Base-by-base conservation (phyloP, 192 early-diverging fungal species). In the Spinellus fusiger region DNA sequence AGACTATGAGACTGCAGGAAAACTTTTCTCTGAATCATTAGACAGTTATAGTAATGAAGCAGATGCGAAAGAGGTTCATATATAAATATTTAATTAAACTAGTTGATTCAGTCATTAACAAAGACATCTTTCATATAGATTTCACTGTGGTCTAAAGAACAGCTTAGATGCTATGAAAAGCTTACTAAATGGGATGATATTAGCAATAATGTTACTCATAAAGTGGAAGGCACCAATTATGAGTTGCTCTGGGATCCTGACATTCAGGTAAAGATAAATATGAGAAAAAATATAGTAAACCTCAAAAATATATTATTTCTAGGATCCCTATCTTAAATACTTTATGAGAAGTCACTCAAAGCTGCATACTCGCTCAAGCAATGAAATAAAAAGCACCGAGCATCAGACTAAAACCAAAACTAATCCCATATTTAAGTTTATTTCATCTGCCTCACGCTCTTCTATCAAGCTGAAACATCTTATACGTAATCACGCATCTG, bases 181-280 rank as follows among this genome's bases (percentile, higher is more conserved):
- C 71, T 90, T 29, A 80, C 77, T 4, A 62, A 81, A 38, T 90
- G 87, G 86, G 82, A 85, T 52, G 68, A 72, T 8, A 59, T 90
- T 27, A 74, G 78, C 3, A 54, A 68, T 5, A 73, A 68, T 62
- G 73, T 86, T 37, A 62, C 75, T 58, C 33, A 69, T n/a, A 80
- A 82, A 46, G 48, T 90, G 34, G 26, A 34, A 28, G 25, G 47
- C 47, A 28, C 80, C 81, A 54, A 85, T 55, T 53, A 77, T 18
- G 53, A 65, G 0, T 59, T 64, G 4, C 23, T 89, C 0, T 89
- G 86, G 86, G 77, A 84, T 12, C 54, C 64, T 10, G 75, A 77
- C 8, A 72, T 65, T 25, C 65, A 62, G 51, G 67, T 71, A 27
- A 49, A 37, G 54, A 31, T 9, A 32, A 34, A 49, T 33, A 3